Evolutionary conservation across 202 grass and related monocot genomes (phyloP), one percentile per base, ranked within the genome.

Genomic region (Panicum hallii): DNA sequence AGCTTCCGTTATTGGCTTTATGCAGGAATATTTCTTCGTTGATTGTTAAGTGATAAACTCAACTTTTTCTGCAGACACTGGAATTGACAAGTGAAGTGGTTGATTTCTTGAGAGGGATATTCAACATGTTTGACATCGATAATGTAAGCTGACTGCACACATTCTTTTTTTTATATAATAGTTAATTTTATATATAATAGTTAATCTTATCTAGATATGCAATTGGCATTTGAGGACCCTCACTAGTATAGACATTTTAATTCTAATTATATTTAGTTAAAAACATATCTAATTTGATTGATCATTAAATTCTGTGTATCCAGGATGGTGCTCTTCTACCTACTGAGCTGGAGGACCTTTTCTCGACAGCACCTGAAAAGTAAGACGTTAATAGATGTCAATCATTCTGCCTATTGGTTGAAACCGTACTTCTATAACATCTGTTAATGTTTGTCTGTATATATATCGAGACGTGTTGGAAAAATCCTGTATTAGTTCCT

Each of bases 301-400:
- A 69, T 13, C 22, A 45, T 26, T 63, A 19, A 43, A 75, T 49
- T 49, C 0, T 47, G 48, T 88, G 70, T 79, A 57, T 88, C 49
- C 63, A 99, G 93, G 97, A 99, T 86, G 93, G 85, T 61, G 92
- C 91, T 88, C 82, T 99, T 70, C 88, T 91, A 70, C 93, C 91
- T 88, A 78, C 88, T 86, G 97, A 99, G 86, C 83, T 96, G 79
- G 97, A 99, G 34, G 97, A 96, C 86, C 90, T 99, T 38, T 99
- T 99, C 56, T 96, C 91, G 49, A 99, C 97, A 32, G 93, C 91
- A 26, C 97, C 97, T 58, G 93, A 99, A 84, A 96, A 91, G 97
- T 99, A 83, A 84, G 46, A 17, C 48, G 0, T 46, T 74, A 7
- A 75, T 74, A 64, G 67, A 75, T 34, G 19, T 73, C 1, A 64